Percentiles rank a stretch among this genome's conserved stretches.
phyloP scores from a whole-genome alignment of 148 eudicot species.

The Silene conica region DNA sequence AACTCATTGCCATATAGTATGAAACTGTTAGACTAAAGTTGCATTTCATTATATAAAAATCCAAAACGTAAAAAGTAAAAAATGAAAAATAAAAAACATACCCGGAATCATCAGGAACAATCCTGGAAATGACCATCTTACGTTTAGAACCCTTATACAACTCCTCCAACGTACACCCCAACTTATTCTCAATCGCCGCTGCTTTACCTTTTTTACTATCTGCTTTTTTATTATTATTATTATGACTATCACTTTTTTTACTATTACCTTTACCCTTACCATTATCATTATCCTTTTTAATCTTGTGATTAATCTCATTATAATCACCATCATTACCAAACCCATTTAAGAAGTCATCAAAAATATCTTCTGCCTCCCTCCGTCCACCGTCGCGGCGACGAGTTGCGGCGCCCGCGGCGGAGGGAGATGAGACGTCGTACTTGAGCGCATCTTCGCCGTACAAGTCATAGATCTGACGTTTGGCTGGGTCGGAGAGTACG shows the following conservation, averaged over 20 bases:
- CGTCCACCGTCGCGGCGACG: too few relatives aligned
- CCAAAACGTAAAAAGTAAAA: background rate
- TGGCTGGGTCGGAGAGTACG: constrained; percentile 56
- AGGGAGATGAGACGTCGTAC: constrained; percentile 26
- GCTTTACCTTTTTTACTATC: constrained; percentile 4
- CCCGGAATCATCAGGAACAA: constrained; percentile 64
- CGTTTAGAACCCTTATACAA: constrained; percentile 71
- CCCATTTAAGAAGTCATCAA: too few relatives aligned
- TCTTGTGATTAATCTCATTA: too few relatives aligned
- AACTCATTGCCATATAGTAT: too few relatives aligned
- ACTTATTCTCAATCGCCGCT: constrained; percentile 51
- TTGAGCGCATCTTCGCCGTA: constrained; percentile 65
- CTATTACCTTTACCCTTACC: too few relatives aligned
- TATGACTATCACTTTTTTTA: too few relatives aligned
- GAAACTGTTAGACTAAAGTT: too few relatives aligned
- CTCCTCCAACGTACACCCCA: constrained; percentile 84
- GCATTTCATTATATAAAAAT: background rate
- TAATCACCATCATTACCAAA: too few relatives aligned
- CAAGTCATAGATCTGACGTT: constrained; percentile 69
- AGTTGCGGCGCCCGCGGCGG: constrained; percentile 19
- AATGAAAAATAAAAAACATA: constrained; percentile 12
- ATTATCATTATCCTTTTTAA: too few relatives aligned
- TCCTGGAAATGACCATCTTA: constrained; percentile 78
- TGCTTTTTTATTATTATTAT: too few relatives aligned
- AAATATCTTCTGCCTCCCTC: too few relatives aligned